Percentiles rank a stretch among this genome's conserved stretches.
phyloP scores from a whole-genome alignment of 805 yeast genomes.

The Ogataea polymorpha region DNA sequence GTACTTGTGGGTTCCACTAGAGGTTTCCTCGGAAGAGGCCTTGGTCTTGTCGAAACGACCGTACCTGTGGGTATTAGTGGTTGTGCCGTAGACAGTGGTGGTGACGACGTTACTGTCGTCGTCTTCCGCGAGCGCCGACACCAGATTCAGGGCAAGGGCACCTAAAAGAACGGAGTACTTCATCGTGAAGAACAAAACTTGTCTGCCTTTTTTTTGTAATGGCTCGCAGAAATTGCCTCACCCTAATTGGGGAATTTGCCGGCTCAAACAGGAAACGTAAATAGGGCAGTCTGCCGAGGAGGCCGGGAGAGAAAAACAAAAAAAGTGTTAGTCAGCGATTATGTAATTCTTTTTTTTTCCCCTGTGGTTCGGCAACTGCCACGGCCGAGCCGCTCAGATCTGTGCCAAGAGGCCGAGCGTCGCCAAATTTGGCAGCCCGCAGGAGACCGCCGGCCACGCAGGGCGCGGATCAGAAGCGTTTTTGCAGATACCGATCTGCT shows the following conservation, averaged over 20 bases:
- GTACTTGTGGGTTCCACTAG: conserved; percentile 41
- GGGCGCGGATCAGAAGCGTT: too few species aligned
- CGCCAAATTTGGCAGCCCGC: too few species aligned
- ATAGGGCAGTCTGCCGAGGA: conserved; percentile 11
- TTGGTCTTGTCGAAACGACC: conserved; percentile 55
- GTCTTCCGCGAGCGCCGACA: conserved; percentile 37
- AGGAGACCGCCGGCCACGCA: too few species aligned
- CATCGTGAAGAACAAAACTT: conserved; percentile 30
- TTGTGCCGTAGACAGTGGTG: conserved; percentile 35
- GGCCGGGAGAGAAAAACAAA: not conserved
- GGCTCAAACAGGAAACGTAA: conserved; percentile 8
- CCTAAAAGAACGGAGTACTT: conserved; percentile 35
- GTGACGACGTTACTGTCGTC: conserved; percentile 28
- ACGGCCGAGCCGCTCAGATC: too few species aligned
- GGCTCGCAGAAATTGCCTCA: conserved; percentile 12
- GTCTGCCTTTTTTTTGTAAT: conserved; percentile 6
- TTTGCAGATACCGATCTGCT: too few species aligned
- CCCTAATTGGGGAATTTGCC: conserved; percentile 8
- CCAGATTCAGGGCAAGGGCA: conserved; percentile 35
- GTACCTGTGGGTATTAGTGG: conserved; percentile 32
- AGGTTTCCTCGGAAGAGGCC: conserved; percentile 28
- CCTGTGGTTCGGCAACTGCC: too few species aligned
- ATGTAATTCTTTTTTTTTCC: too few species aligned
- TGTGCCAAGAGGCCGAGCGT: too few species aligned
- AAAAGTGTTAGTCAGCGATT: too few species aligned